These are phyloP conservation scores for Seiridium cupressi DNA, from an alignment of 2,329 filamentous ascomycete genomes.

Conservation along the genomic window DNA sequence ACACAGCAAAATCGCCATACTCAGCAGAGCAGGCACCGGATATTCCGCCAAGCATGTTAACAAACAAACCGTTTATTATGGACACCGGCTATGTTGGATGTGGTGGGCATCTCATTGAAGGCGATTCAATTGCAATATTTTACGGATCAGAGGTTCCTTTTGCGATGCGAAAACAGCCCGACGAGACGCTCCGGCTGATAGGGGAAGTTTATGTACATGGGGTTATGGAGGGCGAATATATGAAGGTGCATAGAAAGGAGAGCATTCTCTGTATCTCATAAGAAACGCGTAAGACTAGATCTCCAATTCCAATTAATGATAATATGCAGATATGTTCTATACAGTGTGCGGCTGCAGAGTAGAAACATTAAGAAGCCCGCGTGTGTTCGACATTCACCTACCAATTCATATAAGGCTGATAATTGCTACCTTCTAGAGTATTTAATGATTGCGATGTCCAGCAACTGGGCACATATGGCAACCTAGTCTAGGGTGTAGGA, in stretches of 20 bases:
- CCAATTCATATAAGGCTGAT: too few species aligned
- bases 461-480: too few species aligned
- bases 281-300: neutral
- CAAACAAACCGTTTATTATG: neutral
- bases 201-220: slow-evolving; percentile 1
- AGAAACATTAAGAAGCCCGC: too few species aligned
- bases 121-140: neutral
- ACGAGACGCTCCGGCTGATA: neutral
- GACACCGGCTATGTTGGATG: neutral
- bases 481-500: too few species aligned
- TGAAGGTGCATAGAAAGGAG: slow-evolving; percentile 4
- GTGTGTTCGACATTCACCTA: too few species aligned
- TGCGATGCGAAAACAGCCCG: neutral
- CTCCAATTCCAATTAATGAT: neutral
- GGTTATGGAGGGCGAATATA: slow-evolving; percentile 8
- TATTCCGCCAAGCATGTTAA: neutral
- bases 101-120: neutral
- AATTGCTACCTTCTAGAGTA: too few species aligned
- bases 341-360: too few species aligned
- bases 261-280: neutral
- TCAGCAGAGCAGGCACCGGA: neutral
- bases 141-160: neutral
- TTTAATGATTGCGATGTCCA: too few species aligned
- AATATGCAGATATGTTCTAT: too few species aligned
- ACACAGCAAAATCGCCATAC: neutral